Conservation (phyloP, 306 rosid genomes). For the Leucaena leucocephala region DNA sequence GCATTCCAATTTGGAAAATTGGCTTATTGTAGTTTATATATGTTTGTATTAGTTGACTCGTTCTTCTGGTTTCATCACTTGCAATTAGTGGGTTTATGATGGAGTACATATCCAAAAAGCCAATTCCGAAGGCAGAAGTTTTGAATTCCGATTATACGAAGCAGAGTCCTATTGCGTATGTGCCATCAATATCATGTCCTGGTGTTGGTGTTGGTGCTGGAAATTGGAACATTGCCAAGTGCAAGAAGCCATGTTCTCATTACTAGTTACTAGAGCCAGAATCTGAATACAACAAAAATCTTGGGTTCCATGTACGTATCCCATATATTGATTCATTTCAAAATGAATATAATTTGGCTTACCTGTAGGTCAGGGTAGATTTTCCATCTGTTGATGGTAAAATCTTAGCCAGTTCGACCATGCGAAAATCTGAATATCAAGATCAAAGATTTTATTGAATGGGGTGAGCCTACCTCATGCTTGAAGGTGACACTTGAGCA, state of each 20-base stretch:
- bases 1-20: too few relatives aligned
- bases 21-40: constrained; percentile 46
- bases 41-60: constrained; percentile 55
- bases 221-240: too few relatives aligned
- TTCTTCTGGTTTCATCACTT: constrained; percentile 57
- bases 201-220: constrained; percentile 38
- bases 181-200: constrained; percentile 54
- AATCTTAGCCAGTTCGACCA: neutral
- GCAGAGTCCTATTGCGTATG: constrained; percentile 67
- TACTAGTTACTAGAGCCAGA: constrained; percentile 59
- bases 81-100: constrained; percentile 55
- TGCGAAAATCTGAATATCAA: constrained; percentile 65
- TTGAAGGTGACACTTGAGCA: constrained; percentile 71
- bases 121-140: constrained; percentile 55
- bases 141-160: constrained; percentile 75
- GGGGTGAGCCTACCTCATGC: constrained; percentile 67
- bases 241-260: neutral
- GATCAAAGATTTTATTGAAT: constrained; percentile 66
- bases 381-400: too few relatives aligned
- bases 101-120: constrained; percentile 62
- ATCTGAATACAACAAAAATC: constrained; percentile 37
- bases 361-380: too few relatives aligned
- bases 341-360: neutral
- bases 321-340: constrained; percentile 6
- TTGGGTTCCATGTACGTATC: too few relatives aligned